Evolutionary conservation across 1,139 yeast species (phyloP).

Genomic region (Pneumocystis murina): DNA sequence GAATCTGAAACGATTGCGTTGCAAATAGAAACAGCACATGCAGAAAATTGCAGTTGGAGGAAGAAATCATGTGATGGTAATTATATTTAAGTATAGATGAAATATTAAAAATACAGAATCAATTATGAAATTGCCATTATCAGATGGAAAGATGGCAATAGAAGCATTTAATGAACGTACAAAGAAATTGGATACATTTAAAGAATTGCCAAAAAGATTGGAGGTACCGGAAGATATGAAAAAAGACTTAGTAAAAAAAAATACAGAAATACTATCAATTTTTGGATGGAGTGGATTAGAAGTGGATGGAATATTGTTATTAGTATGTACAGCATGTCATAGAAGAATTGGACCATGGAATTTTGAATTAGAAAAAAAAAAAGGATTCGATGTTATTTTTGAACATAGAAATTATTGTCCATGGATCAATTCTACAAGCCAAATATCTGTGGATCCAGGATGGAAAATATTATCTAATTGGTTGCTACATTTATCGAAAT

Average conservation of each 20-base stretch:
- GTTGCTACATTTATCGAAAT: background rate
- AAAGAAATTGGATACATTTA: background rate
- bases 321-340: background rate
- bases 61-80: background rate
- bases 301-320: background rate
- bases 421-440: background rate
- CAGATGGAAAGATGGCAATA: background rate
- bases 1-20: background rate
- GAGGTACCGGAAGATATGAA: background rate
- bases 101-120: background rate
- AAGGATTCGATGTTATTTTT: background rate
- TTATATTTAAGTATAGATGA: background rate
- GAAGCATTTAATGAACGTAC: background rate
- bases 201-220: too few relatives aligned
- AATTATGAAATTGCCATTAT: background rate
- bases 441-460: background rate
- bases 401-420: slow-evolving; percentile 1
- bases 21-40: background rate
- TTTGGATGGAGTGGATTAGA: background rate
- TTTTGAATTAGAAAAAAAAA: background rate
- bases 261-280: background rate
- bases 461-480: background rate
- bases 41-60: background rate
- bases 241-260: background rate
- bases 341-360: background rate